A percentile compares a stretch with the other conserved stretches of the same genome.
These are phyloP conservation scores for Chlamydomonas schloesseri DNA, from an alignment of 139 green algal genomes.

Conservation along the genomic window DNA sequence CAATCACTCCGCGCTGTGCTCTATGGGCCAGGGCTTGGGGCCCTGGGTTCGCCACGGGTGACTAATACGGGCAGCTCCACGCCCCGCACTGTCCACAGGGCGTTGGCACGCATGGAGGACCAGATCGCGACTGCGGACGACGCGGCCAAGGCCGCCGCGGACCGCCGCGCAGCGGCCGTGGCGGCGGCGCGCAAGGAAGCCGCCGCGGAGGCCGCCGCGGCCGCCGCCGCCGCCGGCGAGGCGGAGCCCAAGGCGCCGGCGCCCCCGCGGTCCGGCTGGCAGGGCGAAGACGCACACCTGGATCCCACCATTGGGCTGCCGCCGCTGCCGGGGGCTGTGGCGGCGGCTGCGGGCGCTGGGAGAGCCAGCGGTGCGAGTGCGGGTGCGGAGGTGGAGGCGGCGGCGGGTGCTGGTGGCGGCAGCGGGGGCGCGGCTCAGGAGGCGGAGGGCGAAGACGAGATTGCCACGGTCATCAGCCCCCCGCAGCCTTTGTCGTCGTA, in stretches of 20 bases:
- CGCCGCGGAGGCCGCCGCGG: neutral
- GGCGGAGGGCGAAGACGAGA: too few relatives aligned
- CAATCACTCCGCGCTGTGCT: too few relatives aligned
- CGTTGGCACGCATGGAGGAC: neutral
- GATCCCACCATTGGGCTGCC: neutral
- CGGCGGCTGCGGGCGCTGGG: neutral
- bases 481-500: too few relatives aligned
- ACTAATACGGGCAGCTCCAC: too few relatives aligned
- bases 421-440: too few relatives aligned
- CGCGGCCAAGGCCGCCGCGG: neutral
- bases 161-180: neutral
- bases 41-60: too few relatives aligned
- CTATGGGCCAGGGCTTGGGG: too few relatives aligned
- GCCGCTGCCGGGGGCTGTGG: neutral
- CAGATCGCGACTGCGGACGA: neutral
- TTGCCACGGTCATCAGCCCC: too few relatives aligned
- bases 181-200: too few relatives aligned
- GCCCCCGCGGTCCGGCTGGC: neutral
- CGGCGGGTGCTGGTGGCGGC: too few relatives aligned
- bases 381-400: too few relatives aligned
- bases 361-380: too few relatives aligned
- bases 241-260: neutral
- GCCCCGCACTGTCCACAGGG: neutral
- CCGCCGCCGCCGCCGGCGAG: neutral
- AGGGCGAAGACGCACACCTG: neutral